Evolutionary conservation across 2,329 filamentous ascomycete species (phyloP).

Genomic region (Sphaerostilbella broomeana): DNA sequence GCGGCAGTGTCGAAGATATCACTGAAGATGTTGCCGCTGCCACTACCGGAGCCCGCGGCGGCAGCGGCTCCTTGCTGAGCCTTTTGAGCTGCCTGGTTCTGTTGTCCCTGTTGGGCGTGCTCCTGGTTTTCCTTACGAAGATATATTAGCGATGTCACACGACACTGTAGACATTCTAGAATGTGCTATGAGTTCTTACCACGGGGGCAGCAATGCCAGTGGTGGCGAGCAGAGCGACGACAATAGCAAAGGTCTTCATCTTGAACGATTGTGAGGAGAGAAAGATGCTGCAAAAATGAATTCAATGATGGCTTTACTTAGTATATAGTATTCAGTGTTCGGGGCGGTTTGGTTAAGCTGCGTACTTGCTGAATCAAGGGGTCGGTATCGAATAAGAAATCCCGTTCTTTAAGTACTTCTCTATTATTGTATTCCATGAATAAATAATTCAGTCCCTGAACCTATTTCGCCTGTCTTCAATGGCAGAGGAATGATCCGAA

Average conservation of each 20-base stretch:
- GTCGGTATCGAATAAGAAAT: too few relatives aligned
- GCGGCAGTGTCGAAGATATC: constrained; percentile 6
- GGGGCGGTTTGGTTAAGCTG: too few relatives aligned
- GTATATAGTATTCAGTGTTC: too few relatives aligned
- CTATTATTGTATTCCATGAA: too few relatives aligned
- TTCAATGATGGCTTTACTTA: too few relatives aligned
- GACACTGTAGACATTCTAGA: not conserved
- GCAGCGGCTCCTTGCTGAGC: not conserved
- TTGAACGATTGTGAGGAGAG: not conserved
- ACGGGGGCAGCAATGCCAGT: constrained; percentile 1
- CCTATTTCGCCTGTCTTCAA: too few relatives aligned
- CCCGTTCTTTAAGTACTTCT: too few relatives aligned
- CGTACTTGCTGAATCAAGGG: too few relatives aligned
- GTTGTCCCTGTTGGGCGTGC: constrained; percentile 3
- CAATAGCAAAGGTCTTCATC: constrained; percentile 3
- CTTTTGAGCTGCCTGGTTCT: too few relatives aligned
- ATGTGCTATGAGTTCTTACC: not conserved
- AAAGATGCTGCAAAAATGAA: too few relatives aligned
- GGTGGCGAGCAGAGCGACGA: constrained; percentile 3
- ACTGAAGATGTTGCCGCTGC: constrained; percentile 3
- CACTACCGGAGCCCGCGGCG: not conserved
- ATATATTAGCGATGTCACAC: not conserved
- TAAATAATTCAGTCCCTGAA: too few relatives aligned
- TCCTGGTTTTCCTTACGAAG: not conserved
- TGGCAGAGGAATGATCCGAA: too few relatives aligned